These are phyloP conservation scores for Alternaria viburni DNA, from an alignment of 2,329 filamentous ascomycete genomes.

Conservation along the genomic window DNA sequence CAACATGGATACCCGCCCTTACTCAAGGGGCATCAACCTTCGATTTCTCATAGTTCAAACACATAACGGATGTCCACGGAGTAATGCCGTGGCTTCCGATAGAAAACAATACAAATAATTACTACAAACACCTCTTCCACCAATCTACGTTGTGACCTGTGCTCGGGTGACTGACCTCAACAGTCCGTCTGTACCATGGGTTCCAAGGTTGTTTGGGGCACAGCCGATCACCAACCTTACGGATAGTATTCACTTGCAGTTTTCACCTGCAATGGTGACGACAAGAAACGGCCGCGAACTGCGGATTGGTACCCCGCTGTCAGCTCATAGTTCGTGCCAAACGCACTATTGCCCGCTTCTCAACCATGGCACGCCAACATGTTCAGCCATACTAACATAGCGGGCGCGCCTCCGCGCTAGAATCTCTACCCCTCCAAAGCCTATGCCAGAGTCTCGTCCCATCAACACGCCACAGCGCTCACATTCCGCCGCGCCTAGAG, in stretches of 20 bases:
- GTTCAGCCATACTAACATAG: neutral
- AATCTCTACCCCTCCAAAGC: neutral
- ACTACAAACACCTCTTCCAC: neutral
- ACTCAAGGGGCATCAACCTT: conserved; percentile 33
- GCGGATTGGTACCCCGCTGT: conserved; percentile 13
- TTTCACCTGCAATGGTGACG: conserved; percentile 10
- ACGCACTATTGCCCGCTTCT: conserved; percentile 1
- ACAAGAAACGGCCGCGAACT: conserved; percentile 11
- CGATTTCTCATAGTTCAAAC: conserved; percentile 13
- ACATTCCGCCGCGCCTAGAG: neutral
- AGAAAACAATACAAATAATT: conserved; percentile 1
- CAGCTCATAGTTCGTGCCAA: conserved; percentile 10
- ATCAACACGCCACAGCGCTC: neutral
- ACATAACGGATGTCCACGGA: neutral
- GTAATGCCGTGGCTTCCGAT: neutral
- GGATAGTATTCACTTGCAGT: neutral
- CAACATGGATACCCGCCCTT: conserved; percentile 45
- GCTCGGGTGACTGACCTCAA: neutral
- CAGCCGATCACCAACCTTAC: neutral
- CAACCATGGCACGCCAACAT: conserved; percentile 9
- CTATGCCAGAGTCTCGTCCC: neutral
- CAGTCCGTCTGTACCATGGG: neutral
- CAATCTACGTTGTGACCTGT: neutral
- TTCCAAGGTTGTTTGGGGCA: neutral
- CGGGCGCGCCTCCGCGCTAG: neutral